These are phyloP conservation scores for Dichotomocladium elegans DNA, from an alignment of 371 early-diverging fungal species.

Conservation along the genomic window DNA sequence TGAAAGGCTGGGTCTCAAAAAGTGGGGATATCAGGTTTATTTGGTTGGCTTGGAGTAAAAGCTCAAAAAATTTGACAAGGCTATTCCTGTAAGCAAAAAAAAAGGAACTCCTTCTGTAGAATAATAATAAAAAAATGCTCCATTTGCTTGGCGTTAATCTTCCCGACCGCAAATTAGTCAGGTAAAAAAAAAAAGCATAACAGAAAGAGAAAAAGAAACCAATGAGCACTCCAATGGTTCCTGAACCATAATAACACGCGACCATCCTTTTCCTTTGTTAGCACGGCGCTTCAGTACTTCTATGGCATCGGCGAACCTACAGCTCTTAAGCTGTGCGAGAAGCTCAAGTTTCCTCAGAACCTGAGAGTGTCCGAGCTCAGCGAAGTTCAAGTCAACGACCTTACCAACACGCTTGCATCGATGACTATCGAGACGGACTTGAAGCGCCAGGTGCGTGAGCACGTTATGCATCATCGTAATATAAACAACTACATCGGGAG, in stretches of 20 bases:
- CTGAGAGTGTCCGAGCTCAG: constrained; percentile 80
- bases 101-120: too few species aligned
- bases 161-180: constrained; percentile 86
- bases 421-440: constrained; percentile 93
- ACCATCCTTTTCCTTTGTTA: constrained; percentile 1
- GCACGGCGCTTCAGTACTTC: constrained; percentile 73
- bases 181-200: constrained; percentile 21
- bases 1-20: constrained; percentile 5
- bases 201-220: background rate
- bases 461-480: constrained; percentile 76
- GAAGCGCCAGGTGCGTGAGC: constrained; percentile 72
- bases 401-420: constrained; percentile 77
- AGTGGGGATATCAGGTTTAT: background rate
- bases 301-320: constrained; percentile 89
- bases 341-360: constrained; percentile 73
- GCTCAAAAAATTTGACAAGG: constrained; percentile 1
- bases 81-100: background rate
- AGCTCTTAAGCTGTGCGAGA: constrained; percentile 71
- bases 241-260: background rate
- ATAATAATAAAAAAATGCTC: constrained; percentile 72
- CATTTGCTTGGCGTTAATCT: constrained; percentile 92
- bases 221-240: background rate
- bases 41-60: constrained; percentile 5
- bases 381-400: constrained; percentile 83
- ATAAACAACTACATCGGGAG: constrained; percentile 83